A percentile compares a stretch with the other conserved stretches of the same genome.
Evolutionary conservation across 139 green algal genomes (phyloP).

Genomic region (Volvox reticuliferus): DNA sequence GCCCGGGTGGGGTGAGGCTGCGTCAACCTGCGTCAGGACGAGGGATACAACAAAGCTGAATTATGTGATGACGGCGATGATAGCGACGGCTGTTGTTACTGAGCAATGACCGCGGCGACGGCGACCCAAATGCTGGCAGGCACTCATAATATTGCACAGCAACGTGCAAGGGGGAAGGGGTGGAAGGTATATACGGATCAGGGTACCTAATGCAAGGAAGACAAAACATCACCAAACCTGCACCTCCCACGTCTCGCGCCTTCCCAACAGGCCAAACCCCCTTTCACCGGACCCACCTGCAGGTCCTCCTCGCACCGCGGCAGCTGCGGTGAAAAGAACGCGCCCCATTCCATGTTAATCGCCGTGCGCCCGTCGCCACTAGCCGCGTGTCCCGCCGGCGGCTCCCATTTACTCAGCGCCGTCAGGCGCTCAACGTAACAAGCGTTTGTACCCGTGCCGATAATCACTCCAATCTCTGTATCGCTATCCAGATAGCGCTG

Average conservation of each 20-base stretch:
- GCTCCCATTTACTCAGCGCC: conserved; percentile 65
- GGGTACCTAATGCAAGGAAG: too few relatives aligned
- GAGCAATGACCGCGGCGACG: too few relatives aligned
- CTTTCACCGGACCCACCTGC: conserved; percentile 74
- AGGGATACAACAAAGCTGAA: not conserved
- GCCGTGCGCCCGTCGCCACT: conserved; percentile 44
- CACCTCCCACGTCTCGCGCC: too few relatives aligned
- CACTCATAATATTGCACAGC: too few relatives aligned
- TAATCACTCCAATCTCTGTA: conserved; percentile 81
- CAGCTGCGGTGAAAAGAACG: conserved; percentile 69
- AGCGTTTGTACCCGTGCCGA: conserved; percentile 92
- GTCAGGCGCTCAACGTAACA: conserved; percentile 80
- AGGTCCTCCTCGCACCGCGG: conserved; percentile 77
- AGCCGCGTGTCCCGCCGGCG: not conserved
- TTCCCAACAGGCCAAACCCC: too few relatives aligned
- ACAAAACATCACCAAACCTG: too few relatives aligned
- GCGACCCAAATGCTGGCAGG: too few relatives aligned
- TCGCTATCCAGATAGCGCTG: conserved; percentile 74
- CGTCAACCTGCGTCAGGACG: conserved; percentile 21
- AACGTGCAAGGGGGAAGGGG: not conserved
- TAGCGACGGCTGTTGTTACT: too few relatives aligned
- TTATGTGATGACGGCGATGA: too few relatives aligned
- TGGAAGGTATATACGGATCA: too few relatives aligned
- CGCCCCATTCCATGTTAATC: conserved; percentile 88
- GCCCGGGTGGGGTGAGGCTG: conserved; percentile 53